These are phyloP conservation scores for Tarenaya hassleriana DNA, from an alignment of 345 rosid genomes.

Conservation along the genomic window DNA sequence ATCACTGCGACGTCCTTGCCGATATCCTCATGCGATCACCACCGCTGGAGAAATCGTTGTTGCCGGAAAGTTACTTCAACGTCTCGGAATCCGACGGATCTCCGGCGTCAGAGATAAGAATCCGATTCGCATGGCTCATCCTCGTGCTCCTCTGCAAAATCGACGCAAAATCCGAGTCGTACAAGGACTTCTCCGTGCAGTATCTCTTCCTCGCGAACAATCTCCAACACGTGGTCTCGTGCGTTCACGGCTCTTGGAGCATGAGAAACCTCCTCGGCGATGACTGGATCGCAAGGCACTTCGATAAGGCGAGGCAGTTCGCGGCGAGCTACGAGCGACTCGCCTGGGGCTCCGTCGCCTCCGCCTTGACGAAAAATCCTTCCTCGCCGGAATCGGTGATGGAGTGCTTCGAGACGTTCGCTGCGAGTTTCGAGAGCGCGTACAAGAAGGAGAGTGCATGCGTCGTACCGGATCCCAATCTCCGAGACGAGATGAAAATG, in stretches of 20 bases:
- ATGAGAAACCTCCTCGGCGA: slow-evolving; percentile 56
- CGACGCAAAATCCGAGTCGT: slow-evolving; percentile 47
- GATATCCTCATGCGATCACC: slow-evolving; percentile 39
- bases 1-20: slow-evolving; percentile 38
- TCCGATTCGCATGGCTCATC: slow-evolving; percentile 54
- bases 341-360: slow-evolving; percentile 57
- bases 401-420: slow-evolving; percentile 49
- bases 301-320: slow-evolving; percentile 46
- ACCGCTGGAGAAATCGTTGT: slow-evolving; percentile 26
- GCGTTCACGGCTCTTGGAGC: slow-evolving; percentile 36
- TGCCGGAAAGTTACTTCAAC: slow-evolving; percentile 31
- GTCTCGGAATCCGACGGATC: slow-evolving; percentile 15
- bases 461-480: slow-evolving; percentile 40
- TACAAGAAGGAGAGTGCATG: slow-evolving; percentile 48
- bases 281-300: slow-evolving; percentile 53
- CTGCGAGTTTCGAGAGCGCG: slow-evolving; percentile 54
- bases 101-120: slow-evolving; percentile 22
- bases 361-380: slow-evolving; percentile 37
- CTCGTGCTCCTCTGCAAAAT: slow-evolving; percentile 68
- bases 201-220: slow-evolving; percentile 81
- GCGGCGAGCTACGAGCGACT: slow-evolving; percentile 44
- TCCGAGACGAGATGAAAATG: slow-evolving; percentile 53
- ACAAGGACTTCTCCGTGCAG: slow-evolving; percentile 57
- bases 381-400: slow-evolving; percentile 33
- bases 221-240: slow-evolving; percentile 42